Base-by-base conservation (phyloP, 768 basidiomycete species). In the Boletus rubescentipes region DNA sequence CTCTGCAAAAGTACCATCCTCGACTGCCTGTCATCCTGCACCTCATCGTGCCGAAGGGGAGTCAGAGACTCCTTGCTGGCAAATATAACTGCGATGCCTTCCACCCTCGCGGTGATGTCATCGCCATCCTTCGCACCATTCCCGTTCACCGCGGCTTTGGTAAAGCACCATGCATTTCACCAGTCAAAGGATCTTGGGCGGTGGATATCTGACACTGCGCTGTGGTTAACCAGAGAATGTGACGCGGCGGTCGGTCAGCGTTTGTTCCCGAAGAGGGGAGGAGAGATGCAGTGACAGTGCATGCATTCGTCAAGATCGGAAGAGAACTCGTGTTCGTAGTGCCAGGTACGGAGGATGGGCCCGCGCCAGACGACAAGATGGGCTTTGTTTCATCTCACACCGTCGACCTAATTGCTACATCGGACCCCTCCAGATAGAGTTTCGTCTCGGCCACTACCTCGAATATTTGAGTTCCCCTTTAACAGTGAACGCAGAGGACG, bases 371-470 rank as follows among this genome's bases (percentile, higher is more conserved):
- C 16, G 56, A 51, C 26, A 55, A 63, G 15, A 84, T 68, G 2
- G 64, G 71, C 38, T 67, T 65, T 16, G 69, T 68, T 10, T 62
- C 59, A 53, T 76, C 74, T 45, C 78, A 73, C 57, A 78, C 67
- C 21, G 63, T 69, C 23, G 83, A 83, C 42, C 64, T 63, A 39
- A 85, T 63, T 4, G 66, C 57, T 26, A 89, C 75, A 26, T 78
- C 75, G 57, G 91, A 93, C n/a, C 91, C 91, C 38, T 79, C 77
- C 0, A 87, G 82, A 71, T 89, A 93, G 53, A 90, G 73, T 67
- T 87, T 88, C 50, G 89, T 84, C 70, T 94, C 91, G 26, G 93
- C 78, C 29, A 93, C 80, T 29, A 93, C 65, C 70, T 96, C 93
- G 2, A 72, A 40, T 78, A 75, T 51, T 76, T 78, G 53, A 86